Percentiles rank a stretch among this genome's conserved stretches.
These are phyloP conservation scores for Hypseocharis bilobata DNA, from an alignment of 441 rosid genomes.

Conservation along the genomic window DNA sequence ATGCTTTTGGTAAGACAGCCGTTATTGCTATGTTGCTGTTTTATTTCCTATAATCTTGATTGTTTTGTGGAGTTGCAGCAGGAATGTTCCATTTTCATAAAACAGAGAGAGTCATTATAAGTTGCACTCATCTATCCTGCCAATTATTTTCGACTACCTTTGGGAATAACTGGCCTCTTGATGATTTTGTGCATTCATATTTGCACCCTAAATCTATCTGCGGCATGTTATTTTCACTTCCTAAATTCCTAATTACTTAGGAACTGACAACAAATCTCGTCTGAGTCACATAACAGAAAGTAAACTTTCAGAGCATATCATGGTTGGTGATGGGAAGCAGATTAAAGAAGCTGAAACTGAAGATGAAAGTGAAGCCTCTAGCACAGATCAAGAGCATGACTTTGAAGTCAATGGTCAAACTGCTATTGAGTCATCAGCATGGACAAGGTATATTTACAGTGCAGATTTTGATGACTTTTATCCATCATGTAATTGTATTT, in stretches of 20 bases:
- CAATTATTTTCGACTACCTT: background rate
- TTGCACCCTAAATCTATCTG: background rate
- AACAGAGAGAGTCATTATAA: background rate
- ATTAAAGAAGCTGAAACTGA: slow-evolving; percentile 36
- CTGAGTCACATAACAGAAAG: slow-evolving; percentile 20
- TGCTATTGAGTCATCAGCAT: slow-evolving; percentile 22
- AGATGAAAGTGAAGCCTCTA: slow-evolving; percentile 33
- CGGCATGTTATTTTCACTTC: slow-evolving; percentile 17
- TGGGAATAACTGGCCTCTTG: background rate
- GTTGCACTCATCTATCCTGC: background rate
- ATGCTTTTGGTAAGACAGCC: background rate
- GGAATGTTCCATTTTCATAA: too few species aligned
- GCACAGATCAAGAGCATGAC: slow-evolving; percentile 41
- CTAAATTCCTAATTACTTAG: too few species aligned
- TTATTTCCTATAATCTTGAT: too few species aligned
- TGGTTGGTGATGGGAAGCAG: slow-evolving; percentile 15
- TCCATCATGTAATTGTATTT: background rate
- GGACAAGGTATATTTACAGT: slow-evolving; percentile 31
- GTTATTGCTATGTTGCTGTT: background rate
- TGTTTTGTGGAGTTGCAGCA: too few species aligned
- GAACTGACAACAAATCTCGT: slow-evolving; percentile 28
- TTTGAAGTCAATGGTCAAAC: slow-evolving; percentile 28
- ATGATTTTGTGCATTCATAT: background rate
- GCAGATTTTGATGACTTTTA: too few species aligned
- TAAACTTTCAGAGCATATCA: slow-evolving; percentile 18